These are phyloP conservation scores for Candolleomyces eurysporus DNA, from an alignment of 768 basidiomycete species.

Conservation along the genomic window DNA sequence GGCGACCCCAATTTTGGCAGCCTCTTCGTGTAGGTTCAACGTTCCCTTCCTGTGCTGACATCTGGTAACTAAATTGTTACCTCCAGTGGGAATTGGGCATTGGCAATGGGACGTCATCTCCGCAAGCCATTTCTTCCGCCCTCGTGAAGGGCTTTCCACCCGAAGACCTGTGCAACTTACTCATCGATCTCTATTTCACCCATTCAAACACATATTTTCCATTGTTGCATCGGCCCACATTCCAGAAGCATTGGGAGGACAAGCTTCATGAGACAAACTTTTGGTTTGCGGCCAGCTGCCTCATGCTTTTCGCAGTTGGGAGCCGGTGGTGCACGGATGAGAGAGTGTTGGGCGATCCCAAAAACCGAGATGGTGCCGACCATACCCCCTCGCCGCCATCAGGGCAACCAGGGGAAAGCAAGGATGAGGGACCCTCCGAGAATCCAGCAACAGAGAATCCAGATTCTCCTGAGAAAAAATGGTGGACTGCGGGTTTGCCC, in stretches of 20 bases:
- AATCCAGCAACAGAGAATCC: neutral
- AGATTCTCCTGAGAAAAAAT: conserved; percentile 2
- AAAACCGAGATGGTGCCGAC: neutral
- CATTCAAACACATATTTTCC: conserved; percentile 60
- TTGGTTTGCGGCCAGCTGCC: conserved; percentile 61
- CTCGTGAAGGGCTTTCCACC: conserved; percentile 52
- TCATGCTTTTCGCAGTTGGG: conserved; percentile 67
- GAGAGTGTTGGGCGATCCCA: conserved; percentile 40
- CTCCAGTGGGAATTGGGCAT: conserved; percentile 58
- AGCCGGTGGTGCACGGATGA: conserved; percentile 64
- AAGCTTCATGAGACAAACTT: conserved; percentile 51
- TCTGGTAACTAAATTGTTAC: neutral
- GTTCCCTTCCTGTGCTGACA: neutral
- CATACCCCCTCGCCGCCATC: neutral
- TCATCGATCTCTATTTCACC: conserved; percentile 71
- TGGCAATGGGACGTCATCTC: conserved; percentile 33
- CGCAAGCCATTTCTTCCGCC: conserved; percentile 29
- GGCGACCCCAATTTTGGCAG: conserved; percentile 56
- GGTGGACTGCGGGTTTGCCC: neutral
- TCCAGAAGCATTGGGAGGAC: conserved; percentile 58
- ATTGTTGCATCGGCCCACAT: conserved; percentile 69
- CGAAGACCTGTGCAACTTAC: conserved; percentile 49
- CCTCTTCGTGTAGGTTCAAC: conserved; percentile 46
- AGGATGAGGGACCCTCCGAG: neutral
- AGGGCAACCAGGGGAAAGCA: conserved; percentile 39